Conservation (phyloP, 2,329 filamentous ascomycete genomes). For the Penicillium sp. region DNA sequence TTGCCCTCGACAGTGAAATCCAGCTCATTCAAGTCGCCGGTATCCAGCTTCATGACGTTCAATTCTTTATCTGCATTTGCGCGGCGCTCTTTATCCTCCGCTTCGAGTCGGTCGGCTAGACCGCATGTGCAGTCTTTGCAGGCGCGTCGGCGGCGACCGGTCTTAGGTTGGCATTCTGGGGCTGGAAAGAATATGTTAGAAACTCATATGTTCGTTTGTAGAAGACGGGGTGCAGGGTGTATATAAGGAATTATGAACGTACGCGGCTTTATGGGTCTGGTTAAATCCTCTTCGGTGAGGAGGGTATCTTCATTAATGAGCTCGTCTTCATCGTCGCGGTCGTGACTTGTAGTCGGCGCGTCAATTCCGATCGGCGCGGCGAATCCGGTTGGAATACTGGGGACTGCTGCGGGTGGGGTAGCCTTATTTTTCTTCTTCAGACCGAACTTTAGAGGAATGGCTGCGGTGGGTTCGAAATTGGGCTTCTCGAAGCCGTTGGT, state of each 20-base stretch:
- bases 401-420: slow-evolving; percentile 11
- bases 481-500: slow-evolving; percentile 69
- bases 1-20: slow-evolving; percentile 99
- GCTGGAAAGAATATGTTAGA: slow-evolving; percentile 51
- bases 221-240: not conserved
- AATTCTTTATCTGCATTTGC: slow-evolving; percentile 60
- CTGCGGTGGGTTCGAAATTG: slow-evolving; percentile 57
- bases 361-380: slow-evolving; percentile 32
- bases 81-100: slow-evolving; percentile 74
- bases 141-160: slow-evolving; percentile 75
- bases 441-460: slow-evolving; percentile 64
- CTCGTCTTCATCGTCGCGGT: slow-evolving; percentile 70
- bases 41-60: slow-evolving; percentile 61
- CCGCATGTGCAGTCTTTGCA: slow-evolving; percentile 99
- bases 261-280: slow-evolving; percentile 77
- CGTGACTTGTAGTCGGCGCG: slow-evolving; percentile 42
- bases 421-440: slow-evolving; percentile 56
- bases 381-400: slow-evolving; percentile 41
- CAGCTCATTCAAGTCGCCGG: slow-evolving; percentile 75
- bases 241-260: slow-evolving; percentile 42
- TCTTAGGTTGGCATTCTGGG: slow-evolving; percentile 80
- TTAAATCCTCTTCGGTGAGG: slow-evolving; percentile 80
- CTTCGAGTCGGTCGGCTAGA: slow-evolving; percentile 77
- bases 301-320: slow-evolving; percentile 88
- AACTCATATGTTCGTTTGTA: not conserved